Evolutionary conservation across 1,139 yeast genomes (phyloP).

Genomic region (Suhomyces yuchorum): DNA sequence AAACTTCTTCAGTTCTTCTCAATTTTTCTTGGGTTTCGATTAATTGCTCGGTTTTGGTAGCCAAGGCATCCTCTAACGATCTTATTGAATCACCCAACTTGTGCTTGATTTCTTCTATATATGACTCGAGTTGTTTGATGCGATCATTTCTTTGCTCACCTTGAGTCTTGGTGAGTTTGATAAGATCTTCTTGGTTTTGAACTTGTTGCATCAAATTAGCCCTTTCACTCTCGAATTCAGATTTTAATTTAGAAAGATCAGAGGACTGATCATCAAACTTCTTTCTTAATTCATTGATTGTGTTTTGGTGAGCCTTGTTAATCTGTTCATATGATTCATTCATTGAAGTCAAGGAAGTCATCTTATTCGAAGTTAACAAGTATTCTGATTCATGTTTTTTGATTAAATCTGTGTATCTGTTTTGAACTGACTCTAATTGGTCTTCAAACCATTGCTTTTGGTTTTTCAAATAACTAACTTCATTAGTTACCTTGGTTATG

Average conservation of each 20-base stretch:
- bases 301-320: constrained; percentile 15
- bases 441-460: constrained; percentile 53
- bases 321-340: constrained; percentile 28
- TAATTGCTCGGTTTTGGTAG: constrained; percentile 37
- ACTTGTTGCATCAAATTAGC: constrained; percentile 65
- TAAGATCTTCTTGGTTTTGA: constrained; percentile 61
- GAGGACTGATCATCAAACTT: constrained; percentile 51
- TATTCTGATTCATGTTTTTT: constrained; percentile 44
- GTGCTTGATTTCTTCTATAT: constrained; percentile 43
- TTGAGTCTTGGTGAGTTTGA: constrained; percentile 59
- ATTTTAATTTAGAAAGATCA: constrained; percentile 32
- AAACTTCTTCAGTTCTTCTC: constrained; percentile 43
- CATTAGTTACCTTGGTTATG: constrained; percentile 42
- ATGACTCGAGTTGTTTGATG: constrained; percentile 49
- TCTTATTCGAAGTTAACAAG: constrained; percentile 31
- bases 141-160: constrained; percentile 48
- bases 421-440: constrained; percentile 44
- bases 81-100: constrained; percentile 36
- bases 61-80: constrained; percentile 26
- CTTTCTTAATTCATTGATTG: constrained; percentile 33
- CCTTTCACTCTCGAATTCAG: constrained; percentile 37
- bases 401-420: constrained; percentile 40
- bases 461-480: constrained; percentile 34
- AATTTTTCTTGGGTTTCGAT: constrained; percentile 39
- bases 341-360: constrained; percentile 31